These are phyloP conservation scores for Coriaria nepalensis DNA, from an alignment of 306 rosid species.

Conservation along the genomic window DNA sequence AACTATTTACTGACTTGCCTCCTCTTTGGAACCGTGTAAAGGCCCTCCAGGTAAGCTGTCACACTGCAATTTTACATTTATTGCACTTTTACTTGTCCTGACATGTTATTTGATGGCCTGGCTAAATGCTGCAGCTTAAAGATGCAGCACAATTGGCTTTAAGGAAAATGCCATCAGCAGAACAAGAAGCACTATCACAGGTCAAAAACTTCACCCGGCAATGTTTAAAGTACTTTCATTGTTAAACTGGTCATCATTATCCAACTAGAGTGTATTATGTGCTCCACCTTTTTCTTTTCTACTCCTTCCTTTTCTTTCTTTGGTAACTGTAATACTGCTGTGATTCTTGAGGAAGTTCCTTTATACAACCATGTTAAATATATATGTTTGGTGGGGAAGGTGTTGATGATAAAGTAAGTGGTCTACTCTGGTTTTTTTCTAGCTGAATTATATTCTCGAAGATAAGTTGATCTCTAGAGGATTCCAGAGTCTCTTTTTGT, in stretches of 20 bases:
- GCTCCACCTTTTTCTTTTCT: not conserved
- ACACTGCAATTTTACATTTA: constrained; percentile 9
- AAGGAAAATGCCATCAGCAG: constrained; percentile 96
- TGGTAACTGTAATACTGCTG: too few relatives aligned
- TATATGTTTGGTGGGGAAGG: too few relatives aligned
- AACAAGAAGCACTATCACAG: constrained; percentile 96
- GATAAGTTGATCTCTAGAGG: too few relatives aligned
- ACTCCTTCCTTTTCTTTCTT: too few relatives aligned
- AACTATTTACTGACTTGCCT: constrained; percentile 76
- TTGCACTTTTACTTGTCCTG: constrained; percentile 14
- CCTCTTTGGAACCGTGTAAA: constrained; percentile 93
- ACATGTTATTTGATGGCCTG: constrained; percentile 14
- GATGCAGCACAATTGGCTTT: constrained; percentile 94
- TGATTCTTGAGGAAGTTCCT: too few relatives aligned
- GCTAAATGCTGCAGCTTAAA: constrained; percentile 46
- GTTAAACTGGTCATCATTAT: too few relatives aligned
- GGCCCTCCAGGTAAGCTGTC: constrained; percentile 68
- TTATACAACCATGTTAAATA: too few relatives aligned
- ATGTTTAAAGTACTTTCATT: not conserved
- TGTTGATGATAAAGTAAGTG: too few relatives aligned
- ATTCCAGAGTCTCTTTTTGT: too few relatives aligned
- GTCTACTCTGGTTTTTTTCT: too few relatives aligned
- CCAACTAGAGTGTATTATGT: too few relatives aligned
- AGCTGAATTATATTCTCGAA: too few relatives aligned
- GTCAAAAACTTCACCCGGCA: constrained; percentile 18